These are phyloP conservation scores for Litsea cubeba DNA, from an alignment of 164 flowering plant genomes.

Conservation along the genomic window DNA sequence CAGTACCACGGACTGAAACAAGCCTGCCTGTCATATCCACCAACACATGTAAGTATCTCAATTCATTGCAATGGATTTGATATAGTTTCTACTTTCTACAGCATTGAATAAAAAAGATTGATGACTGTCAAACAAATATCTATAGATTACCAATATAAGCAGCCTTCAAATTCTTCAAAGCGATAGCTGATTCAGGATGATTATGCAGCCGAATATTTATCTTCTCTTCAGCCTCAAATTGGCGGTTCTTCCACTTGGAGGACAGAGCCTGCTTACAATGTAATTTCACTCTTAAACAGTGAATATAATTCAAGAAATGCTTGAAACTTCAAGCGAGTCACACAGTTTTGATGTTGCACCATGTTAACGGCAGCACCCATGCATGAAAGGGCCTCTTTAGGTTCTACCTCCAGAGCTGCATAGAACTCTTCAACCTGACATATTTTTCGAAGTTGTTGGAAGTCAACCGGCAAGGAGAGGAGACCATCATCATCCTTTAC, in stretches of 20 bases:
- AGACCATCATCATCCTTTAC: slow-evolving; percentile 54
- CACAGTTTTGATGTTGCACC: slow-evolving; percentile 33
- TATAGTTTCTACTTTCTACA: not conserved
- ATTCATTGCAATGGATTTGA: not conserved
- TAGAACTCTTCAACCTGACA: slow-evolving; percentile 49
- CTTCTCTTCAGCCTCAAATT: slow-evolving; percentile 35
- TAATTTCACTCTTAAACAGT: not conserved
- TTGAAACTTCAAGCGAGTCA: slow-evolving; percentile 3
- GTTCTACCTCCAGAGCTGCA: slow-evolving; percentile 42
- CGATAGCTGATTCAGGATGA: slow-evolving; percentile 71
- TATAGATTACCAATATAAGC: slow-evolving; percentile 76
- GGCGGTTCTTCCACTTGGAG: slow-evolving; percentile 21
- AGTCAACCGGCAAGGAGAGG: slow-evolving; percentile 51
- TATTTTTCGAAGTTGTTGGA: slow-evolving; percentile 48
- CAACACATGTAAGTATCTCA: slow-evolving; percentile 4
- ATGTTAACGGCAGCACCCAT: slow-evolving; percentile 79
- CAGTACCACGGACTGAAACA: slow-evolving; percentile 89
- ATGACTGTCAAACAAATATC: not conserved
- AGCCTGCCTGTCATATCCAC: slow-evolving; percentile 58
- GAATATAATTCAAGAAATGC: not conserved
- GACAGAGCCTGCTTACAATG: slow-evolving; percentile 40
- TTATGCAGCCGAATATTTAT: slow-evolving; percentile 73
- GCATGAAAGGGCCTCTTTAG: slow-evolving; percentile 69
- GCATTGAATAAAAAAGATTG: not conserved
- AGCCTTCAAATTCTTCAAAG: slow-evolving; percentile 84